Conservation (phyloP, 2,329 filamentous ascomycete species). For the Aaosphaeria arxii region DNA sequence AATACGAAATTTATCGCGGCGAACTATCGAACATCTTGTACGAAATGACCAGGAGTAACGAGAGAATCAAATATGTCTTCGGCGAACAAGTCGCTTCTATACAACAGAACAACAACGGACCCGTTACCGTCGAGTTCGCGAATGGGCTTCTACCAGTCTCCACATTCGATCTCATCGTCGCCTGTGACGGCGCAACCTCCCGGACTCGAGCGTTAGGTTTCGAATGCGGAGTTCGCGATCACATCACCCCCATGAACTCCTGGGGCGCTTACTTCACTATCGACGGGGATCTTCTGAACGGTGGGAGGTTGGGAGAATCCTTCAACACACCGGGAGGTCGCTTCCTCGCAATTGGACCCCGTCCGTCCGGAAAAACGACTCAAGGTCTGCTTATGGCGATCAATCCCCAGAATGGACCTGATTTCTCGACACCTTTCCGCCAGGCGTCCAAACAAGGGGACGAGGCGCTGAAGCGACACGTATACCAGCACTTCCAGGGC, state of each 20-base stretch:
- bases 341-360: conserved; percentile 41
- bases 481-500: conserved; percentile 36
- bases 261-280: conserved; percentile 37
- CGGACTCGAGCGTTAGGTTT: conserved; percentile 24
- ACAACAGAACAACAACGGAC: conserved; percentile 24
- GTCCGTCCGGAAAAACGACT: conserved; percentile 5
- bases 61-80: conserved; percentile 19
- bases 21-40: conserved; percentile 50
- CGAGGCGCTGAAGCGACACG: conserved; percentile 34
- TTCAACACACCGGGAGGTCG: conserved; percentile 35
- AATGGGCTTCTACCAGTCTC: conserved; percentile 37
- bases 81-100: conserved; percentile 11
- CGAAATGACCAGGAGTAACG: conserved; percentile 19
- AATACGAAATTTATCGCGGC: conserved; percentile 59
- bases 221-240: background rate
- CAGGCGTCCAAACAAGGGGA: conserved; percentile 17
- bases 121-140: conserved; percentile 40
- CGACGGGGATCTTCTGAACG: conserved; percentile 18
- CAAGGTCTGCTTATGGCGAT: too few species aligned
- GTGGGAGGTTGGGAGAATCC: conserved; percentile 32
- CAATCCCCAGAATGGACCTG: too few species aligned
- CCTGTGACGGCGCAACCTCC: conserved; percentile 54
- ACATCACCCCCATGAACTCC: conserved; percentile 1
- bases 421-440: too few species aligned
- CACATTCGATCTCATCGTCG: conserved; percentile 51